These are phyloP conservation scores for Fusarium zealandicum DNA, from an alignment of 2,329 filamentous ascomycete genomes.

Conservation along the genomic window DNA sequence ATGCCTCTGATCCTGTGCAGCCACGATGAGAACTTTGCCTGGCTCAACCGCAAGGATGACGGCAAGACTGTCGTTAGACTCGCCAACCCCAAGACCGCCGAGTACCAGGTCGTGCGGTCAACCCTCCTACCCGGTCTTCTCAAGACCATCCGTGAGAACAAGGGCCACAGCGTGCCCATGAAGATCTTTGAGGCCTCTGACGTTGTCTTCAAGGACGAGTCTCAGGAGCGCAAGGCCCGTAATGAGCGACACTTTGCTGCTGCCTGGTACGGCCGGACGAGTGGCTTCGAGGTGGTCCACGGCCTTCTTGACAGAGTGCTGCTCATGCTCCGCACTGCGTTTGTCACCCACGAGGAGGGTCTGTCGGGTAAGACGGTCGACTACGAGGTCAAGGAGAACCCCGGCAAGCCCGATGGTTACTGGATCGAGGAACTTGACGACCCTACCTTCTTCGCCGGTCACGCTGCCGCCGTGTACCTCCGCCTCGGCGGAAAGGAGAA, in stretches of 20 bases:
- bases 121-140: conserved; percentile 85
- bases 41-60: conserved; percentile 90
- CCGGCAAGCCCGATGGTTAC: conserved; percentile 74
- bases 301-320: conserved; percentile 91
- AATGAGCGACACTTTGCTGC: conserved; percentile 98
- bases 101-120: conserved; percentile 93
- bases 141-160: conserved; percentile 94
- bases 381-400: conserved; percentile 61
- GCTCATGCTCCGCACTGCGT: conserved; percentile 86
- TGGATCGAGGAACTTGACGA: conserved; percentile 95
- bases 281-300: conserved; percentile 95
- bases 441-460: conserved; percentile 88
- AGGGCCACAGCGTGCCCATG: conserved; percentile 85
- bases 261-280: conserved; percentile 91
- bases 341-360: conserved; percentile 78
- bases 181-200: conserved; percentile 93
- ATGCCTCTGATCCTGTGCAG: conserved; percentile 96
- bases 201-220: conserved; percentile 87
- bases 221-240: conserved; percentile 81
- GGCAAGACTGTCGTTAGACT: conserved; percentile 83
- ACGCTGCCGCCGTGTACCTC: conserved; percentile 84
- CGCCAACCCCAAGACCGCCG: conserved; percentile 89
- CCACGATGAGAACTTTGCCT: conserved; percentile 97
- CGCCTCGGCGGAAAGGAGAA: conserved; percentile 75
- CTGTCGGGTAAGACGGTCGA: conserved; percentile 59